Evolutionary conservation across 768 basidiomycete species (phyloP).

Genomic region (Amanita rimosa): DNA sequence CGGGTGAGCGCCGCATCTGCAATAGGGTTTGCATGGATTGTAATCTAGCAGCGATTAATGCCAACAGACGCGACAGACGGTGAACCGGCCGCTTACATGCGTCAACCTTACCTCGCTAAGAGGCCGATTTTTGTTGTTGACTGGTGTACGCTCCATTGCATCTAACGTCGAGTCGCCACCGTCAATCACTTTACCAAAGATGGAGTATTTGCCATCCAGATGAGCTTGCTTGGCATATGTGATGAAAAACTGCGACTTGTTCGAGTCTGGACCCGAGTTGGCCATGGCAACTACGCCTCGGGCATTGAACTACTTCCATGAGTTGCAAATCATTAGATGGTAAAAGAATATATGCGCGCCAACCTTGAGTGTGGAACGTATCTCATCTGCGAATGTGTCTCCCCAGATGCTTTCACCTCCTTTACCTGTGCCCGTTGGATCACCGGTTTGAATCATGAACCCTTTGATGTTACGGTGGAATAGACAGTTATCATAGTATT

Average conservation of each 20-base stretch:
- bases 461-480: conserved; percentile 94
- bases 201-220: conserved; percentile 90
- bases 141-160: conserved; percentile 86
- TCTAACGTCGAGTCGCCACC: conserved; percentile 92
- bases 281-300: conserved; percentile 98
- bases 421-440: conserved; percentile 85
- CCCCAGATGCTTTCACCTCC: conserved; percentile 98
- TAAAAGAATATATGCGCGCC: conserved; percentile 7
- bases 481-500: conserved; percentile 72
- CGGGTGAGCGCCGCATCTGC: conserved; percentile 57
- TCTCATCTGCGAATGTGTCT: conserved; percentile 82
- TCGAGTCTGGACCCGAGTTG: conserved; percentile 88
- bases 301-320: conserved; percentile 67
- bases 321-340: conserved; percentile 8
- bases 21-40: conserved; percentile 92
- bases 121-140: conserved; percentile 85
- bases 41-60: conserved; percentile 37
- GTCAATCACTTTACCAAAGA: conserved; percentile 97
- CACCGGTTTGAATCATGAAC: conserved; percentile 94
- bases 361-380: conserved; percentile 90
- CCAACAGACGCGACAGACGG: conserved; percentile 2
- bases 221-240: conserved; percentile 90
- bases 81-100: conserved; percentile 39
- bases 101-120: conserved; percentile 75
- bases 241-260: conserved; percentile 87